Percentiles rank a stretch among this genome's conserved stretches.
phyloP scores from a whole-genome alignment of 805 yeast species.

The Candida orba region DNA sequence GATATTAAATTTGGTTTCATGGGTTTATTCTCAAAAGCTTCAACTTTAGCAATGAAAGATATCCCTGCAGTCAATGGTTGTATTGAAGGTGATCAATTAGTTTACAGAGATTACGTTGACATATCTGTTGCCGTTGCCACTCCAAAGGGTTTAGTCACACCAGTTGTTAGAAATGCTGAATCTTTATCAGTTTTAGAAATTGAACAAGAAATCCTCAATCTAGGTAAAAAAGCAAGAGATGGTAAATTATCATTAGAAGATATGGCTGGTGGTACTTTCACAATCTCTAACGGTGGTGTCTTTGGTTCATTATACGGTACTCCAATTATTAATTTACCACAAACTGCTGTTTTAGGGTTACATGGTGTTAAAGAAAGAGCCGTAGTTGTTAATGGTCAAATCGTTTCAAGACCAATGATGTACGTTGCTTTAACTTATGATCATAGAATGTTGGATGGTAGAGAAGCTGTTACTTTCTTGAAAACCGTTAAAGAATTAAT shows the following conservation, averaged over 20 bases:
- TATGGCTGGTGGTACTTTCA: conserved; percentile 99
- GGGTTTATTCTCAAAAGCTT: conserved; percentile 97
- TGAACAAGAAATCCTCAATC: conserved; percentile 73
- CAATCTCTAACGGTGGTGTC: conserved; percentile 98
- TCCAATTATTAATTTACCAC: conserved; percentile 97
- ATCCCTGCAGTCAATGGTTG: conserved; percentile 94
- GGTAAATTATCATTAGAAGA: conserved; percentile 95
- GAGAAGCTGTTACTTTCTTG: conserved; percentile 97
- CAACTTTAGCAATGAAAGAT: conserved; percentile 87
- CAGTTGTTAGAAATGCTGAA: conserved; percentile 96
- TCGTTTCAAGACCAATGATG: conserved; percentile 99
- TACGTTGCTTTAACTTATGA: conserved; percentile 97
- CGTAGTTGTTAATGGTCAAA: conserved; percentile 91
- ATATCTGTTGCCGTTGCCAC: conserved; percentile 97
- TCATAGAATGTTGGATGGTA: conserved; percentile 96
- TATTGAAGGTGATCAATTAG: conserved; percentile 90
- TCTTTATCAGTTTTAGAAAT: conserved; percentile 80
- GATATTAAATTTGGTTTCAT: conserved; percentile 96
- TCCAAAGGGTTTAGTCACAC: conserved; percentile 98
- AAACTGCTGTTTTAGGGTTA: conserved; percentile 94
- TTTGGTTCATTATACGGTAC: conserved; percentile 97
- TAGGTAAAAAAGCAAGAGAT: conserved; percentile 94
- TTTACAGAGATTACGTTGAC: conserved; percentile 94
- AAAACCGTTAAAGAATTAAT: conserved; percentile 93
- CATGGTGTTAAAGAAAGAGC: conserved; percentile 98